Percentiles rank a stretch among this genome's conserved stretches.
Evolutionary conservation across 2,329 filamentous ascomycete species (phyloP).

Genomic region (Aspergillus latus): DNA sequence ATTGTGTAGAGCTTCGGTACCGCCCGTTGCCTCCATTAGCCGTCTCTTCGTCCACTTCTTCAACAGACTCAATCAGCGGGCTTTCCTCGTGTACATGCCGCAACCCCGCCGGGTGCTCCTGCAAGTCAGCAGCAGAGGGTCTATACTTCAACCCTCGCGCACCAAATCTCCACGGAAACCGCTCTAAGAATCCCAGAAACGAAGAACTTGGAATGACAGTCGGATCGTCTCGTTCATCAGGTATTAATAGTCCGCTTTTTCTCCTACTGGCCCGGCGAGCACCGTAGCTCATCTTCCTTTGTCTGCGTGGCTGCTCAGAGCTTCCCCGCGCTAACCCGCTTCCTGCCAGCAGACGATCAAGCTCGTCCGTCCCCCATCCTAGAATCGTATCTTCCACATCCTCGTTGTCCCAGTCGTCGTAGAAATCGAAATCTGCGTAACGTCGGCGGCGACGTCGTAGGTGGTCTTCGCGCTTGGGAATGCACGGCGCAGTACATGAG

Average conservation of each 20-base stretch:
- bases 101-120: conserved; percentile 72
- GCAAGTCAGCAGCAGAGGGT: conserved; percentile 84
- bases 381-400: conserved; percentile 61
- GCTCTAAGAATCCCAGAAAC: conserved; percentile 78
- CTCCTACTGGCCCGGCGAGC: conserved; percentile 61
- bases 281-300: conserved; percentile 87
- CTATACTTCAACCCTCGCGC: conserved; percentile 78
- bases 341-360: conserved; percentile 77
- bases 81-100: conserved; percentile 59
- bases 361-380: conserved; percentile 79
- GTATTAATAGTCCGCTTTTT: conserved; percentile 55
- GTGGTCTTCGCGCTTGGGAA: conserved; percentile 71
- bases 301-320: conserved; percentile 66
- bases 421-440: conserved; percentile 89
- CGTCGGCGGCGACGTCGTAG: conserved; percentile 67
- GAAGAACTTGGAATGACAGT: conserved; percentile 88
- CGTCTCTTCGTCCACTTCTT: conserved; percentile 41
- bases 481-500: conserved; percentile 66
- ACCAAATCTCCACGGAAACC: conserved; percentile 81
- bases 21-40: conserved; percentile 23
- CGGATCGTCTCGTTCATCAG: conserved; percentile 63
- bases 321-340: conserved; percentile 48
- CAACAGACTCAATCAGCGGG: conserved; percentile 67
- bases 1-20: conserved; percentile 74
- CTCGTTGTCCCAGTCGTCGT: conserved; percentile 88